A percentile compares a stretch with the other conserved stretches of the same genome.
phyloP scores from a whole-genome alignment of 177 flowering plant genomes.

The Vitis hybrid region DNA sequence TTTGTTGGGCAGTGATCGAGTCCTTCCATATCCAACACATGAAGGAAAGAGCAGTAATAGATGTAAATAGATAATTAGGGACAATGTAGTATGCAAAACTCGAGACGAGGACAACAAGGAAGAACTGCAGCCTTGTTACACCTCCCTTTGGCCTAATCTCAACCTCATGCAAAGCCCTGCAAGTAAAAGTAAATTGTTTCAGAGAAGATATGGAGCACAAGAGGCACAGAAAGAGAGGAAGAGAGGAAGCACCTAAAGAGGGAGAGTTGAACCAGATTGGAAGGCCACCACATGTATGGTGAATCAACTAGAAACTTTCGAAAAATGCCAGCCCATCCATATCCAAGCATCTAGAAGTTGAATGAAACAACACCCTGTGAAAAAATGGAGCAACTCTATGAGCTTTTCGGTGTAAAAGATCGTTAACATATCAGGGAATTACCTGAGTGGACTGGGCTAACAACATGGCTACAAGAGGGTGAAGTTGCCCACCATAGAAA shows the following conservation, averaged over 20 bases:
- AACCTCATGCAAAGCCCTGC: slow-evolving; percentile 61
- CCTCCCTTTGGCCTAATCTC: slow-evolving; percentile 54
- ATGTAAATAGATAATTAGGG: slow-evolving; percentile 62
- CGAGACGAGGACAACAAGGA: slow-evolving; percentile 38
- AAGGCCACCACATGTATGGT: slow-evolving; percentile 68
- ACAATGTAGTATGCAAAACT: slow-evolving; percentile 60
- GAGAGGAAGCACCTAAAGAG: slow-evolving; percentile 33
- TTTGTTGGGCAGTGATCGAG: slow-evolving; percentile 63
- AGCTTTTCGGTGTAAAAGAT: background rate
- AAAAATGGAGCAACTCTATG: too few relatives aligned
- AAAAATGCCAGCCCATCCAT: slow-evolving; percentile 61
- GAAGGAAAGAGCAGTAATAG: slow-evolving; percentile 55
- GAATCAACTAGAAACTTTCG: slow-evolving; percentile 51
- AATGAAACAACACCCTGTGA: background rate
- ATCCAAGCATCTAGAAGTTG: slow-evolving; percentile 43
- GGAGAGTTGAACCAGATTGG: slow-evolving; percentile 53
- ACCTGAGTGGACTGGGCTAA: slow-evolving; percentile 51
- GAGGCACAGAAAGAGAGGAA: background rate
- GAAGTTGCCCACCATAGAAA: slow-evolving; percentile 31
- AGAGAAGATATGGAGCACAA: background rate
- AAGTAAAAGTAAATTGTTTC: slow-evolving; percentile 1
- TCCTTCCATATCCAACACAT: slow-evolving; percentile 64
- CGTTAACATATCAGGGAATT: background rate
- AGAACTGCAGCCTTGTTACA: slow-evolving; percentile 60
- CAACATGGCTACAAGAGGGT: slow-evolving; percentile 37